Conservation (phyloP, 1,139 yeast species). For the Wickerhamomyces sp. region DNA sequence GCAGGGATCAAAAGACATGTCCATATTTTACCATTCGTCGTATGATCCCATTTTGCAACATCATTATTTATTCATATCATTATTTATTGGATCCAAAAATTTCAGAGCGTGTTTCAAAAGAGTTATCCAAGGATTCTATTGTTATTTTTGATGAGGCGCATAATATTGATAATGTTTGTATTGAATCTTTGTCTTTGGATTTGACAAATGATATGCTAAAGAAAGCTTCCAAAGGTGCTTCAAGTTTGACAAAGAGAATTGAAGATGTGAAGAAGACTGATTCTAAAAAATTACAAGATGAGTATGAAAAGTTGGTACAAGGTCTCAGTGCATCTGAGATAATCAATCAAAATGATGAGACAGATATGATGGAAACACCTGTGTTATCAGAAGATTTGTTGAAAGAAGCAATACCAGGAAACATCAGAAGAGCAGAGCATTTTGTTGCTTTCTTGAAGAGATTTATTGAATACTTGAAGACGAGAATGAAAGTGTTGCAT, state of each 20-base stretch:
- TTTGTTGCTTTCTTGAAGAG: constrained; percentile 88
- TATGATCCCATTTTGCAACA: constrained; percentile 94
- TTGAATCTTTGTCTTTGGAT: constrained; percentile 89
- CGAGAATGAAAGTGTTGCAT: constrained; percentile 95
- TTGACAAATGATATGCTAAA: constrained; percentile 77
- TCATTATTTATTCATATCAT: constrained; percentile 93
- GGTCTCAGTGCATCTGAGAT: constrained; percentile 79
- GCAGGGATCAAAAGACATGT: constrained; percentile 76
- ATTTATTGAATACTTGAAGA: constrained; percentile 88
- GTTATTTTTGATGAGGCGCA: constrained; percentile 98
- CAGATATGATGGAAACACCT: constrained; percentile 82
- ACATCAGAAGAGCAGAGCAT: constrained; percentile 94
- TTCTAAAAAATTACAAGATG: constrained; percentile 78
- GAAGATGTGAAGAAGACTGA: constrained; percentile 81
- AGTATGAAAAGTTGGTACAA: constrained; percentile 84
- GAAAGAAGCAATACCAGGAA: constrained; percentile 95
- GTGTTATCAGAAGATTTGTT: constrained; percentile 78
- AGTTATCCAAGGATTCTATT: constrained; percentile 86
- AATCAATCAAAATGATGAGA: constrained; percentile 72
- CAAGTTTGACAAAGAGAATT: constrained; percentile 64
- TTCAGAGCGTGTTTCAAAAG: constrained; percentile 90
- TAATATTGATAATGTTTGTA: constrained; percentile 96
- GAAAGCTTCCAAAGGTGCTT: constrained; percentile 79
- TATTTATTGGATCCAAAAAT: constrained; percentile 94
- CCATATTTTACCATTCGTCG: constrained; percentile 97